phyloP scores from a whole-genome alignment of 164 flowering plant genomes.

The Vitis rotundifolia region DNA sequence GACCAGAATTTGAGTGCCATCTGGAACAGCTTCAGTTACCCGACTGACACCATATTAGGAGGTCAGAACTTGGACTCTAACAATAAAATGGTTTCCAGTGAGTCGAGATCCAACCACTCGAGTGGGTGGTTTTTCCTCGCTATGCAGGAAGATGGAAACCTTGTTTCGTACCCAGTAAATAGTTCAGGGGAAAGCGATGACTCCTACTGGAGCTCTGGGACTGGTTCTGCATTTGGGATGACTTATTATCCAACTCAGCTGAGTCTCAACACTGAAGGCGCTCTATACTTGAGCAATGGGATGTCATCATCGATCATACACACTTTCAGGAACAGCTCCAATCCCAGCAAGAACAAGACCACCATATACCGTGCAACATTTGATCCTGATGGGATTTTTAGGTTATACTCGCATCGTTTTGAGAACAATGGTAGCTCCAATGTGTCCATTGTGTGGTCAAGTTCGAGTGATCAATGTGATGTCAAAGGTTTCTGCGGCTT shows the following conservation, averaged over 20 bases:
- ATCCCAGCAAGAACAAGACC: no score
- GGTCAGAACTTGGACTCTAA: not conserved
- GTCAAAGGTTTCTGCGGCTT: constrained; percentile 21
- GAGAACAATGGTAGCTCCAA: not conserved
- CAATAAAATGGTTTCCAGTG: not conserved
- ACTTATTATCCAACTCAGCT: no score
- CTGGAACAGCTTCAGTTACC: constrained; percentile 4
- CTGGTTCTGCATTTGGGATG: no score
- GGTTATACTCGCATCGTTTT: not conserved
- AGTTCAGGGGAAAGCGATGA: no score
- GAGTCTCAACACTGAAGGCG: no score
- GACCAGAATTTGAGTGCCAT: not conserved
- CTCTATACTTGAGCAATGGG: no score
- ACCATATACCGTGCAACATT: constrained; percentile 2
- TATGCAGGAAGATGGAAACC: not conserved
- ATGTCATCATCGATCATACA: no score
- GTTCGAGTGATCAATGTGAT: not conserved
- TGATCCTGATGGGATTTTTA: constrained; percentile 10
- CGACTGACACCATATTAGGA: constrained; percentile 5
- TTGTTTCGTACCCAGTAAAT: no score
- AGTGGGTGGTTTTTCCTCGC: not conserved
- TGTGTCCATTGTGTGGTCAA: not conserved
- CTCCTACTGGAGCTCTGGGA: no score
- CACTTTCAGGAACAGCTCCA: no score
- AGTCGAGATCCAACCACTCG: not conserved